Evolutionary conservation across 805 yeast species (phyloP).

Genomic region (Pichia exigua): DNA sequence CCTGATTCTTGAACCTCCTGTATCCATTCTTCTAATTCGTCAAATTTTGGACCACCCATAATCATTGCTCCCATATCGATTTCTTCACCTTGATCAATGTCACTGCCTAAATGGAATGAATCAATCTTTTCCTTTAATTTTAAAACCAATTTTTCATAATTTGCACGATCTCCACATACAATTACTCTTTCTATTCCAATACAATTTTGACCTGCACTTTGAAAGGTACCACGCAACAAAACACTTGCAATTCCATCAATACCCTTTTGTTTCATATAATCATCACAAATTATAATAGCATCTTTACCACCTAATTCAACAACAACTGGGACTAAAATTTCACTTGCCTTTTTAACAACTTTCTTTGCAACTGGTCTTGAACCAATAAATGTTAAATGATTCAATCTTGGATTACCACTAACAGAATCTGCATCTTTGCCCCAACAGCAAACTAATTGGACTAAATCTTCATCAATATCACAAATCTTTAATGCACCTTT

Average conservation of each 20-base stretch:
- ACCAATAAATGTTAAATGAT: conserved; percentile 92
- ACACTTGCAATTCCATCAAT: conserved; percentile 59
- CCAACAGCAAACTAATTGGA: conserved; percentile 83
- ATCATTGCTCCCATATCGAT: conserved; percentile 97
- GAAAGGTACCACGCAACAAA: conserved; percentile 91
- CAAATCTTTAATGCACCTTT: conserved; percentile 65
- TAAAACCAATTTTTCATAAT: conserved; percentile 55
- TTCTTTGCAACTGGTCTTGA: conserved; percentile 90
- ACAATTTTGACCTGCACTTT: conserved; percentile 96
- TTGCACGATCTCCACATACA: conserved; percentile 50
- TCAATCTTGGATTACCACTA: conserved; percentile 72
- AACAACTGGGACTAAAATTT: conserved; percentile 86
- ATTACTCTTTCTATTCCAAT: conserved; percentile 95
- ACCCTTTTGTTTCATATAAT: conserved; percentile 44
- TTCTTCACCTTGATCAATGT: conserved; percentile 82
- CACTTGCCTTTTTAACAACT: conserved; percentile 77
- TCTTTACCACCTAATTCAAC: conserved; percentile 97
- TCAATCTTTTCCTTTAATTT: conserved; percentile 52
- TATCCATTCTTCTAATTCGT: conserved; percentile 55
- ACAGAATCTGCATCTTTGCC: conserved; percentile 79
- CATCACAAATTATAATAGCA: conserved; percentile 80
- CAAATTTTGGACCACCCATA: conserved; percentile 63
- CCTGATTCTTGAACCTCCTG: conserved; percentile 70
- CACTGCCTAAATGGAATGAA: conserved; percentile 72
- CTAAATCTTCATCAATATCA: conserved; percentile 71